Base-by-base conservation (phyloP, 352 stramenopile species). In the Globisporangium polare region DNA sequence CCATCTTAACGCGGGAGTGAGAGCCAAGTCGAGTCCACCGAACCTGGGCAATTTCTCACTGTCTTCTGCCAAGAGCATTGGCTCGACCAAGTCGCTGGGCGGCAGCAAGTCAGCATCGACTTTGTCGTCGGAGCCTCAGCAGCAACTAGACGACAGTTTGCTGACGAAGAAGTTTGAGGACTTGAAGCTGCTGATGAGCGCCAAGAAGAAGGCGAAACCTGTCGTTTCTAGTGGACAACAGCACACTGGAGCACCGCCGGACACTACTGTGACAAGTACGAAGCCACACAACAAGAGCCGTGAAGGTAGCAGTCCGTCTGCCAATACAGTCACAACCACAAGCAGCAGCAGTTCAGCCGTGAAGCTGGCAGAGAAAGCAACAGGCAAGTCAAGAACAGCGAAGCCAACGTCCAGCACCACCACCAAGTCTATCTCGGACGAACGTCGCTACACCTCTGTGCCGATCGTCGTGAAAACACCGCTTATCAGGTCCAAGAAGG, bases 151-250 rank as follows among this genome's bases (percentile, higher is more conserved):
- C 59, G 42, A 63, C 57, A 17, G 78, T 5, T 77, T 77, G 20
- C 53, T 90, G 26, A 60, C 72, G n/a, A 71, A 71, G 51, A 89
- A 90, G 60, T 92, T 89, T 67, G 74, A 84, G 53, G 59, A 79
- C 41, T 58, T 92, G 18, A 92, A 90, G 71, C 45, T 58, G 12
- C 60, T 88, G 35, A 79, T 90, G 57, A 73, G 80, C 47, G 70
- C 72, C 1, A 87, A 90, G 58, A 50, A 66, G 26, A 58, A 47
- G 4, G 4, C 49, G 29, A 59, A 55, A 20, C 27, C 31, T 17
- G 2, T 20, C 10, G 33, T 39, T 39, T 12, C 42, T 37, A 22
- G 20, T 41, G 15, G 29, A 7, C 26, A 57, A 17, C 13, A 46
- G 1, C 13, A n/a, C 46, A 53, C 1, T 17, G 18, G 18, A 29